Evolutionary conservation across 768 basidiomycete species (phyloP), one percentile per base, ranked within the genome.

Genomic region (Hericium alpestre): DNA sequence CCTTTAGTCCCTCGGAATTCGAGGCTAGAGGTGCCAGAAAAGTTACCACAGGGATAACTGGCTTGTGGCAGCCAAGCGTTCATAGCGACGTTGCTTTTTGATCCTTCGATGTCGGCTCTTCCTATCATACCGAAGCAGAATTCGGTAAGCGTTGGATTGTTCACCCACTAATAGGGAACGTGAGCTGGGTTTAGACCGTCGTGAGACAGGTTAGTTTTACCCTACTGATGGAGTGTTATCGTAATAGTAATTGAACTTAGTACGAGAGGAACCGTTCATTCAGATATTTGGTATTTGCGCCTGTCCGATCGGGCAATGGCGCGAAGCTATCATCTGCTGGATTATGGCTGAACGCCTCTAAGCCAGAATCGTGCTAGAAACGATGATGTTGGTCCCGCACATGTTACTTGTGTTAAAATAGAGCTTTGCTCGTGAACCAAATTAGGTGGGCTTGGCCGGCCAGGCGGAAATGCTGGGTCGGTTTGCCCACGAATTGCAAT

Each of bases 131-230:
- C 76, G 79, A 83, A 82, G 81, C 81, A 83, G 79, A 83, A 83
- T 81, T 83, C 79, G 78, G 79, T 82, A 82, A 82, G 80, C 78
- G 79, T 83, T 83, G 82, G 82, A 84, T 83, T 82, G 81, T 84
- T 84, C 82, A 84, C 81, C 82, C 82, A 79, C 76, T 77, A 82
- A 82, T 83, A 83, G 82, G 83, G 80, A 84, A 82, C 77, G 78
- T 82, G 82, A 82, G 81, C 82, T 83, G 81, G 82, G 81, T 83
- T 84, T 84, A 83, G 82, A 83, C 82, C 79, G 77, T 84, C 79
- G 80, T 84, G 82, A 83, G 83, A 85, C 81, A 84, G 83, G 82
- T 84, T 85, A 84, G 82, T 85, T 84, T 84, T 85, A 84, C 82
- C 81, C 82, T 85, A 82, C 81, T 84, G 81, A 83, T 84, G 82